Evolutionary conservation across 495 filamentous ascomycete species (phyloP), one percentile per base, ranked within the genome.

Genomic region (Pseudotulostoma volvatum): DNA sequence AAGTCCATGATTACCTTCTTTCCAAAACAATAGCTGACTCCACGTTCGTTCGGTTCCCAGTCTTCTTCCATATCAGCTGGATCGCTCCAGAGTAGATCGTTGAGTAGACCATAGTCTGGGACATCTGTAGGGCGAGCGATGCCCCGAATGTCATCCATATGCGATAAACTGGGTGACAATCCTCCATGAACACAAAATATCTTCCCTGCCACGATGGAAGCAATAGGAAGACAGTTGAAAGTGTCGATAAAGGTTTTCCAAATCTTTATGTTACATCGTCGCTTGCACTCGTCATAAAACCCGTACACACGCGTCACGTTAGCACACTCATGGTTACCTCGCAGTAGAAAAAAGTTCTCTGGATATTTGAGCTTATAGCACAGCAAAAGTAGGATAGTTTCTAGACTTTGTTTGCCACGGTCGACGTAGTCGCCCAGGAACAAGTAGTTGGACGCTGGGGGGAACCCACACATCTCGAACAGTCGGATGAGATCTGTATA

Each of bases 391-490:
- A 99, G 70, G 43, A 99, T 99, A 0, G 90, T 99, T 59, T 99
- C 90, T 42, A 99, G 64, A 34, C 84, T 93, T 51, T 95, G 88
- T 63, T 99, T 99, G 43, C 90, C 90, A 36, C 90, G 77, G 54
- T 99, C 90, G 42, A 99, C 90, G 56, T 99, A 99, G 53, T 99
- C 90, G 9, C 90, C 90, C 9, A 99, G 67, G 56, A 99, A 99
- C 28, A 99, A 70, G 52, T 82, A 99, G 64, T 99, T 99, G 4
- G 85, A 75, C 33, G 74, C 76, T 4, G 90, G 90, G 8, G 90
- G 90, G 53, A 95, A 99, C 2, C 90, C 90, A 49, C 90, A 95
- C 92, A 96, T 96, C 61, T 99, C 90, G 46, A 99, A 99, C 71
- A 99, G 79, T 23, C 90, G 72, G 47, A 99, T 93, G 18, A 99